phyloP scores from a whole-genome alignment of 257 asterid genomes.

The Osmanthus fragrans region DNA sequence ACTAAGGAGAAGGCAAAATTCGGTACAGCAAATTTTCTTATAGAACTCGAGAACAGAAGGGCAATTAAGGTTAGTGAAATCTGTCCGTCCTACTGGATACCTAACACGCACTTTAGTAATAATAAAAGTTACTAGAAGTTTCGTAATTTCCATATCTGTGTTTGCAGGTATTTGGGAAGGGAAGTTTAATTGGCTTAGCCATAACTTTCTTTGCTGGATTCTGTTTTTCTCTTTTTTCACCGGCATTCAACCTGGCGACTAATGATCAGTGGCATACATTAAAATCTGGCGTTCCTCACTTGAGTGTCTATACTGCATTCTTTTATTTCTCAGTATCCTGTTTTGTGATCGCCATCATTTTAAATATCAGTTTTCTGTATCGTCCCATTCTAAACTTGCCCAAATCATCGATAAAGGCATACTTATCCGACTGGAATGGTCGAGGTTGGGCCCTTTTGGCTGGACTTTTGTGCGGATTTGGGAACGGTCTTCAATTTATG shows the following conservation, averaged over 20 bases:
- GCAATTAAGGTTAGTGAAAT: slow-evolving; percentile 70
- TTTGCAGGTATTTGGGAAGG: slow-evolving; percentile 83
- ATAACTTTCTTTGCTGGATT: slow-evolving; percentile 88
- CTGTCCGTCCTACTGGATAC: background rate
- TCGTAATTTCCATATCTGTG: background rate
- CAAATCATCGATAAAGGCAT: slow-evolving; percentile 69
- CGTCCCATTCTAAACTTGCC: slow-evolving; percentile 70
- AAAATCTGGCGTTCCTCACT: slow-evolving; percentile 62
- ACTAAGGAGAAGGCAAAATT: slow-evolving; percentile 53
- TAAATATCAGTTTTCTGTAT: slow-evolving; percentile 71
- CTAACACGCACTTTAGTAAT: background rate
- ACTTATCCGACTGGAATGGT: slow-evolving; percentile 79
- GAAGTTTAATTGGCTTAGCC: slow-evolving; percentile 67
- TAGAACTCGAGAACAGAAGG: slow-evolving; percentile 76
- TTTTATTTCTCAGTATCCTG: slow-evolving; percentile 87
- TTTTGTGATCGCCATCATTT: slow-evolving; percentile 64
- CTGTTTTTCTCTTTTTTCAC: slow-evolving; percentile 85
- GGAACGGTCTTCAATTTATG: slow-evolving; percentile 97
- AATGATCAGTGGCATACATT: slow-evolving; percentile 88
- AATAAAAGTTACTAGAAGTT: background rate
- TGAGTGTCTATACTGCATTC: slow-evolving; percentile 83
- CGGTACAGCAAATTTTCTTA: slow-evolving; percentile 80
- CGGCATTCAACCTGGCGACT: slow-evolving; percentile 90
- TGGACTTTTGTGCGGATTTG: slow-evolving; percentile 88
- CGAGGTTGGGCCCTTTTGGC: slow-evolving; percentile 92